Percentiles rank a stretch among this genome's conserved stretches.
Conservation (phyloP, 176 grass and related monocot genomes). For the Tillandsia leiboldiana region DNA sequence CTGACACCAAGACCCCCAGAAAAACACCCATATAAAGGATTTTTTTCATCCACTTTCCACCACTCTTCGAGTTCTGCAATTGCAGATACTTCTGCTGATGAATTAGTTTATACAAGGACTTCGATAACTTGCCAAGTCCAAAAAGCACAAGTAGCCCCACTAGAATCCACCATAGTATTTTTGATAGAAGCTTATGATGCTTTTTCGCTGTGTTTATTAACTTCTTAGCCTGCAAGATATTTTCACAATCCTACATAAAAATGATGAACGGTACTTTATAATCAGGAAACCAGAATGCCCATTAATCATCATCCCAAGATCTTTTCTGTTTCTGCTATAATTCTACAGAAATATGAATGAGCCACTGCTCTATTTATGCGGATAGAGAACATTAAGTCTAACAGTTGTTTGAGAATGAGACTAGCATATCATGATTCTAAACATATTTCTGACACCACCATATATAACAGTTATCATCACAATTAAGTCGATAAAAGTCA, state of each 20-base stretch:
- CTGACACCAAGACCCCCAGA: conserved; percentile 41
- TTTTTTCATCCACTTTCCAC: conserved; percentile 55
- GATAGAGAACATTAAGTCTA: not conserved
- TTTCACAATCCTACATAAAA: conserved; percentile 26
- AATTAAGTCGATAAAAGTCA: no score
- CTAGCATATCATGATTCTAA: no score
- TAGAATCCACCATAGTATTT: conserved; percentile 12
- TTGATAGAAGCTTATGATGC: conserved; percentile 20
- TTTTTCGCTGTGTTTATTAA: conserved; percentile 13
- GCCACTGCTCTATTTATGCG: not conserved
- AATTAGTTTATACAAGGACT: conserved; percentile 25
- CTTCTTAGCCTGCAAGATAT: conserved; percentile 21
- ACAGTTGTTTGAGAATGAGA: no score
- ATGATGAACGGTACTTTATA: conserved; percentile 3
- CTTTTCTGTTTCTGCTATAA: not conserved
- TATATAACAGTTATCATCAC: no score
- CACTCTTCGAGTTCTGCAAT: conserved; percentile 27
- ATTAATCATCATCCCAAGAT: conserved; percentile 6
- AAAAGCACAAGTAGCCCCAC: conserved; percentile 22
- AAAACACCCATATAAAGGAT: conserved; percentile 46
- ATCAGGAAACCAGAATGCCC: conserved; percentile 13
- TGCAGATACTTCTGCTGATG: conserved; percentile 28
- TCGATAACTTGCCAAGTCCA: conserved; percentile 25
- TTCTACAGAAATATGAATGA: not conserved
- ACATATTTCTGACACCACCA: no score